These are phyloP conservation scores for Paramecium tetraurelia DNA, from an alignment of 73 alveolate genomes.

Conservation along the genomic window DNA sequence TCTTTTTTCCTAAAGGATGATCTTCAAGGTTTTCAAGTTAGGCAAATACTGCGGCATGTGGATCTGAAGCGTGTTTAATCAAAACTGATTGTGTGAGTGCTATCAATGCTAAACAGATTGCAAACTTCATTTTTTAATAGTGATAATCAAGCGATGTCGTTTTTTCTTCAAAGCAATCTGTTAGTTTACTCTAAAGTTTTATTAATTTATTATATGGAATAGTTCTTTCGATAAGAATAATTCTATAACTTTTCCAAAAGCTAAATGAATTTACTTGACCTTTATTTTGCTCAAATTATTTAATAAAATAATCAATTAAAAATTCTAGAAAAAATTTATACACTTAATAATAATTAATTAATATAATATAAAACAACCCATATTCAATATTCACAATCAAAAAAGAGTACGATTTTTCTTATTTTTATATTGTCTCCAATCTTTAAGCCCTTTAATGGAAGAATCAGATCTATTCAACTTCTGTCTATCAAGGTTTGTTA, in stretches of 20 bases:
- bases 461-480: not conserved
- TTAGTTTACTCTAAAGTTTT: not conserved
- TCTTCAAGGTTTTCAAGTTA: conserved; percentile 43
- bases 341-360: not conserved
- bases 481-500: not conserved
- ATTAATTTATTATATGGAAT: not conserved
- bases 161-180: not conserved
- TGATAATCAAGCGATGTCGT: not conserved
- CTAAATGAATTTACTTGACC: not conserved
- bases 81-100: not conserved
- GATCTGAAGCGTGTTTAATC: conserved; percentile 35
- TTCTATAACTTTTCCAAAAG: not conserved
- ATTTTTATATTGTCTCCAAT: not conserved
- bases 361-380: no score
- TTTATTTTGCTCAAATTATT: not conserved
- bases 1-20: conserved; percentile 37
- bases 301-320: not conserved
- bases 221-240: not conserved
- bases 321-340: not conserved
- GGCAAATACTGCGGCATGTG: conserved; percentile 35
- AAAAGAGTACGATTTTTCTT: not conserved
- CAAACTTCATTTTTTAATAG: not conserved
- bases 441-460: not conserved
- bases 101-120: not conserved
- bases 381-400: conserved; percentile 40